Conservation (phyloP, 2,329 filamentous ascomycete species). For the Botrytis deweyae region DNA sequence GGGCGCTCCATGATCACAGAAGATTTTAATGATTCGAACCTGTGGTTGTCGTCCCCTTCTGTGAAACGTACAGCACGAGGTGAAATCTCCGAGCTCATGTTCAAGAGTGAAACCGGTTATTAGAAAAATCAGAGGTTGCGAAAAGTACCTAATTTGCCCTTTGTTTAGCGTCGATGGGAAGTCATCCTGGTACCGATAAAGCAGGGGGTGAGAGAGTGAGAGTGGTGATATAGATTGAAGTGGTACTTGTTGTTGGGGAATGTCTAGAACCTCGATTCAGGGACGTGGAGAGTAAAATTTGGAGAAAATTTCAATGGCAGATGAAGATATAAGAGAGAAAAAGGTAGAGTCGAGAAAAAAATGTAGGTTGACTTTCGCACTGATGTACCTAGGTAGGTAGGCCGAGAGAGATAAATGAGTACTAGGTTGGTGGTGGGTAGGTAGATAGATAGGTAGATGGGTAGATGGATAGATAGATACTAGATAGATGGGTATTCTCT, state of each 20-base stretch:
- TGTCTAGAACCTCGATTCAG: not conserved
- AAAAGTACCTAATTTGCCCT: constrained; percentile 23
- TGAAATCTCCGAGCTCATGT: constrained; percentile 48
- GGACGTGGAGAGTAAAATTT: too few relatives aligned
- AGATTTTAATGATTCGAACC: constrained; percentile 45
- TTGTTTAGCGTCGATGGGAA: constrained; percentile 24
- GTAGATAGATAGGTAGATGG: not conserved
- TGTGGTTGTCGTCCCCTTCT: constrained; percentile 49
- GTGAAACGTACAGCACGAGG: constrained; percentile 59
- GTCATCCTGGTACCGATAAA: constrained; percentile 15
- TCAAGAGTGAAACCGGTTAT: constrained; percentile 6
- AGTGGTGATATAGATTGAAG: not conserved
- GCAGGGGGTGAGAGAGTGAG: not conserved
- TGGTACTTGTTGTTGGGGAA: not conserved
- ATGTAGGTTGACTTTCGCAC: not conserved
- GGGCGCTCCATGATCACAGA: constrained; percentile 39
- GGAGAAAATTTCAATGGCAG: not conserved
- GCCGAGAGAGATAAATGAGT: not conserved
- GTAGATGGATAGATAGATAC: not conserved
- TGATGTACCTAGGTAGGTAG: not conserved
- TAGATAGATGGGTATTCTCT: not conserved
- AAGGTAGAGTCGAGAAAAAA: not conserved
- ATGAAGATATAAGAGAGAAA: not conserved
- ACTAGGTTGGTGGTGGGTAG: not conserved
- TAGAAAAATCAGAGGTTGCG: constrained; percentile 15